phyloP scores from a whole-genome alignment of 495 filamentous ascomycete species.

The Trichoderma gamsii region DNA sequence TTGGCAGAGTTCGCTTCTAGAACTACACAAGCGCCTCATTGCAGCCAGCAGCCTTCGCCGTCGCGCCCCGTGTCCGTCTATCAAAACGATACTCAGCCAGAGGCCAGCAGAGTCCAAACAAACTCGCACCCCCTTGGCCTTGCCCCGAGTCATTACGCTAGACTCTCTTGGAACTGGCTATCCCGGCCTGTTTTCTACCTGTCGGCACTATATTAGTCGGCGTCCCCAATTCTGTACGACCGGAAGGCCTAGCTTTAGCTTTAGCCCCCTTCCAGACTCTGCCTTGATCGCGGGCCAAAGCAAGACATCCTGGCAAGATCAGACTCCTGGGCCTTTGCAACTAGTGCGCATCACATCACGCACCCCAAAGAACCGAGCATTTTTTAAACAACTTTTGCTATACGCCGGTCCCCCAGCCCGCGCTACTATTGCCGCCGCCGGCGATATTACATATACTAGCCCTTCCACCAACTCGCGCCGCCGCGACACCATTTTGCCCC shows the following conservation, averaged over 20 bases:
- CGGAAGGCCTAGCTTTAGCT: slow-evolving; percentile 1
- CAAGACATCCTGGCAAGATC: slow-evolving; percentile 12
- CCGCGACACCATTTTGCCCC: slow-evolving; percentile 4
- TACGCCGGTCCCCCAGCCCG: slow-evolving; percentile 9
- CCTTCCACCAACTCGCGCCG: not conserved
- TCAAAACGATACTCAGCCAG: not conserved
- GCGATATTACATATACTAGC: slow-evolving; percentile 14
- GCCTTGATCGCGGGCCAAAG: not conserved
- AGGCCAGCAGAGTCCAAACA: not conserved
- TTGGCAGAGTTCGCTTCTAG: slow-evolving; percentile 8
- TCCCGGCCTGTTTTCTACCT: not conserved
- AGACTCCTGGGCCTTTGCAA: slow-evolving; percentile 9
- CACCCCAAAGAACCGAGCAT: slow-evolving; percentile 1
- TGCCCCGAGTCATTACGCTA: slow-evolving; percentile 6
- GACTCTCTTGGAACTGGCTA: slow-evolving; percentile 6
- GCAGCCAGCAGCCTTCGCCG: not conserved
- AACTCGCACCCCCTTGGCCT: slow-evolving; percentile 1
- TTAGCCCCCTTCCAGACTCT: slow-evolving; percentile 5
- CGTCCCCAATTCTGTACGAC: slow-evolving; percentile 5
- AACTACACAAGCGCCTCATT: slow-evolving; percentile 6
- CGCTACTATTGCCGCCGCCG: slow-evolving; percentile 12
- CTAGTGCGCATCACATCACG: slow-evolving; percentile 14
- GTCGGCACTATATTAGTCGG: slow-evolving; percentile 3
- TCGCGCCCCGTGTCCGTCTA: slow-evolving; percentile 11
- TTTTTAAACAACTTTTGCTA: slow-evolving; percentile 5